Base-by-base conservation (phyloP, 2,329 filamentous ascomycete species). In the Aspergillus persii region DNA sequence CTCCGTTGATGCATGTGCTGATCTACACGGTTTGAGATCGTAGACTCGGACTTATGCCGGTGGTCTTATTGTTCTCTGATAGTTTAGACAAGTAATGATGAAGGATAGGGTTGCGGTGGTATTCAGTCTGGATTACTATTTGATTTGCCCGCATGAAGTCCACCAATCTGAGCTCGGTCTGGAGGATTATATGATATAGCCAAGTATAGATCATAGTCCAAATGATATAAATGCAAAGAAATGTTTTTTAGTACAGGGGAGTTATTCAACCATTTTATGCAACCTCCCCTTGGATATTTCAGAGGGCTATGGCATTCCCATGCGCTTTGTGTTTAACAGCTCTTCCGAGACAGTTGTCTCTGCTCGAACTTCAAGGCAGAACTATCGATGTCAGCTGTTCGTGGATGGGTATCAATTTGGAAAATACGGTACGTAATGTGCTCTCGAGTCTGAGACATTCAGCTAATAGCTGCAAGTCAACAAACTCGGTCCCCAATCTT, bases 321-420 rank as follows among this genome's bases (percentile, higher is more conserved):
- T 84, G 9, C 77, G 76, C 8, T 81, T 85, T 63, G 71, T 71
- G 0, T 83, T 85, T 64, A 64, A 61, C 7, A 64, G 65, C n/a
- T 41, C 36, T 15, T 18, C 36, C 7, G 61, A 50, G 33, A 27
- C 27, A 15, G 31, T 30, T 1, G 26, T 2, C n/a, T 52, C 41
- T 0, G 11, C n/a, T 8, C 39, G 1, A 6, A 15, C 26, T 1
- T 2, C 4, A 56, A 65, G 52, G 12, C 15, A 15, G 1, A 63
- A 65, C 23, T 81, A 46, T 60, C 69, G 81, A 12, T 75, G 68
- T 5, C 78, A 81, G 65, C 61, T 83, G 2, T 83, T 75, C 54
- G 73, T 83, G 41, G 83, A 83, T 51, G 81, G 81, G 3, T 84
- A 79, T 66, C 81, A 83, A 62, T 83, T 80, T 57, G 81, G 82